Evolutionary conservation across 441 rosid genomes (phyloP).

Genomic region (Gossypium schwendimanii): DNA sequence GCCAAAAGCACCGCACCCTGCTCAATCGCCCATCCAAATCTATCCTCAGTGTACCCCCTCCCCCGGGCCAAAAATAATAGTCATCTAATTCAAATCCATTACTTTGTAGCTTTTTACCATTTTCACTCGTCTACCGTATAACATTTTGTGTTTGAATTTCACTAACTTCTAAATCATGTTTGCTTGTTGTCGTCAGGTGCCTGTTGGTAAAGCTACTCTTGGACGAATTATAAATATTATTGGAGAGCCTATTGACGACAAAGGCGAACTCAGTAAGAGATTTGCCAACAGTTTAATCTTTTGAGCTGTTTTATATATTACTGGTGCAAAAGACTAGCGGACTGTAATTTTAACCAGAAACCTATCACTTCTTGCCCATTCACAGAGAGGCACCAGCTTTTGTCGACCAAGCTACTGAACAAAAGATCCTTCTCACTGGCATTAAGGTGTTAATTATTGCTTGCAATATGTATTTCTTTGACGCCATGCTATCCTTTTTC

Average conservation of each 20-base stretch:
- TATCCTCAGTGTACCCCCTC: too few species aligned
- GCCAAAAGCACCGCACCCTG: too few species aligned
- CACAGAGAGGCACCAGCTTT: conserved; percentile 93
- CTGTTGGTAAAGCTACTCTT: conserved; percentile 84
- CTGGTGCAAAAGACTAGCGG: neutral
- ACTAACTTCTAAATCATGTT: neutral
- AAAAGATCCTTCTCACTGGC: neutral
- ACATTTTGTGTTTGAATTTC: neutral
- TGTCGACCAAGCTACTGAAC: conserved; percentile 69
- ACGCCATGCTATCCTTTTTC: neutral
- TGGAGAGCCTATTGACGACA: conserved; percentile 87
- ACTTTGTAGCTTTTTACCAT: neutral
- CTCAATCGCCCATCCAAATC: too few species aligned
- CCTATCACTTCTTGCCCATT: conserved; percentile 79
- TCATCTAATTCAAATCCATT: neutral
- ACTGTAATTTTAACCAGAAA: conserved; percentile 35
- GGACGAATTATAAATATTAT: conserved; percentile 92
- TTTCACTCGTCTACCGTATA: neutral
- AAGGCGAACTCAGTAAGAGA: conserved; percentile 68
- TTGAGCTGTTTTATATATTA: neutral
- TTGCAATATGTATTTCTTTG: neutral
- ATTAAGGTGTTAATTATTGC: neutral
- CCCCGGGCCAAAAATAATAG: neutral
- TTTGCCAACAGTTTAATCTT: neutral
- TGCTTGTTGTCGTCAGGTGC: conserved; percentile 39